These are phyloP conservation scores for Linum usitatissimum DNA, from an alignment of 345 rosid species.

Conservation along the genomic window DNA sequence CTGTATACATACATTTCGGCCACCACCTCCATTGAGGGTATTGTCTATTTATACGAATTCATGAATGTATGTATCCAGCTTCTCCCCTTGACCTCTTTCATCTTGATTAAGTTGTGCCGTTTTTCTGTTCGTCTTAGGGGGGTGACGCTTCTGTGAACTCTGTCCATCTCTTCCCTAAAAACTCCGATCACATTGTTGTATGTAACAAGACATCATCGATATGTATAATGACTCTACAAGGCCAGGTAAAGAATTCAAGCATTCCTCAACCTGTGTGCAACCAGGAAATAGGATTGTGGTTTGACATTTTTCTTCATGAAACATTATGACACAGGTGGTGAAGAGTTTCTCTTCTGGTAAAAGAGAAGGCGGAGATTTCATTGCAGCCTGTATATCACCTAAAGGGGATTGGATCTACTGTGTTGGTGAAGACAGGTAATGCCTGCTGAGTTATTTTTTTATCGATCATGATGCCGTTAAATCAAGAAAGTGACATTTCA, in stretches of 20 bases:
- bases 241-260: constrained; percentile 49
- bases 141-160: constrained; percentile 99
- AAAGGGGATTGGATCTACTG: constrained; percentile 98
- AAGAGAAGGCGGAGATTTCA: constrained; percentile 93
- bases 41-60: constrained; percentile 11
- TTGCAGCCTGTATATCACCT: constrained; percentile 82
- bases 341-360: constrained; percentile 98
- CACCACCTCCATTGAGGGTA: constrained; percentile 94
- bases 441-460: background rate
- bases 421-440: constrained; percentile 85
- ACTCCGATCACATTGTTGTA: constrained; percentile 75
- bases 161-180: constrained; percentile 82
- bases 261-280: constrained; percentile 3
- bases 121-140: constrained; percentile 41
- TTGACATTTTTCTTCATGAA: constrained; percentile 10
- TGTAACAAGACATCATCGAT: constrained; percentile 89
- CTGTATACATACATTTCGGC: constrained; percentile 85
- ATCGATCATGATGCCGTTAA: background rate
- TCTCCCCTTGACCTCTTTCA: background rate
- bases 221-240: constrained; percentile 95
- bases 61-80: background rate
- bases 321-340: constrained; percentile 51
- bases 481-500: background rate
- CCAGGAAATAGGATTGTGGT: background rate
- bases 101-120: background rate